Base-by-base conservation (phyloP, 2,329 filamentous ascomycete species). In the Knoxdaviesia capensis region DNA sequence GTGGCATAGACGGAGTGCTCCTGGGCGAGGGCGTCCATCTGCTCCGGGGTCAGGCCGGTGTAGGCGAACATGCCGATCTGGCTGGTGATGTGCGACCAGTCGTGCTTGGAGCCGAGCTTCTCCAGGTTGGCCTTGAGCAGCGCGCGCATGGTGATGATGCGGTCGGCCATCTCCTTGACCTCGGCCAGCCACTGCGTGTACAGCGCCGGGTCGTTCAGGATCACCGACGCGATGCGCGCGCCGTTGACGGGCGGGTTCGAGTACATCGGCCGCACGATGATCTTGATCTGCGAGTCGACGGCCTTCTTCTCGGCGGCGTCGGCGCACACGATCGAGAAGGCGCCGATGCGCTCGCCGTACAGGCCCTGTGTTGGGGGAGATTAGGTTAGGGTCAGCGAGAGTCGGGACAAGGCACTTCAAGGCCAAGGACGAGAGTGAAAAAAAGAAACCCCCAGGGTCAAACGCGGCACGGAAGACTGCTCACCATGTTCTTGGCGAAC, bases 21-120 rank as follows among this genome's bases (percentile, higher is more conserved):
- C 69, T 92, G 86, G 51, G 87, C 84, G 48, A 98, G 71, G 54
- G 67, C 68, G 43, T 88, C 81, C 84, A 96, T 94, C 68, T 94
- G 82, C 64, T 88, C 79, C 43, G 87, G 68, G 53, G 71, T 88
- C 54, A 98, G 68, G 47, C 90, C 90, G 41, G 90, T 98, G 73
- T 93, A 98, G 53, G 90, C 88, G 58, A 98, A 98, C 90, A 98
- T 98, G 66, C 90, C 90, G 55, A 98, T 98, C 74, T 93, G 85
- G 64, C 72, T 87, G 52, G 90, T 96, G 65, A 98, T 98, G 71
- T 98, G 90, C 60, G 80, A 83, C 90, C 90, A 98, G 69, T 96
- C 84, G 64, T 92, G 85, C 73, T 86, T 86, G 69, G 82, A 90
- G 58, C 88, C 88, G 48, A 94, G 76, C 63, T 82, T 79, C 74